These are phyloP conservation scores for Aspergillus uvarum DNA, from an alignment of 2,329 filamentous ascomycete genomes.

Conservation along the genomic window DNA sequence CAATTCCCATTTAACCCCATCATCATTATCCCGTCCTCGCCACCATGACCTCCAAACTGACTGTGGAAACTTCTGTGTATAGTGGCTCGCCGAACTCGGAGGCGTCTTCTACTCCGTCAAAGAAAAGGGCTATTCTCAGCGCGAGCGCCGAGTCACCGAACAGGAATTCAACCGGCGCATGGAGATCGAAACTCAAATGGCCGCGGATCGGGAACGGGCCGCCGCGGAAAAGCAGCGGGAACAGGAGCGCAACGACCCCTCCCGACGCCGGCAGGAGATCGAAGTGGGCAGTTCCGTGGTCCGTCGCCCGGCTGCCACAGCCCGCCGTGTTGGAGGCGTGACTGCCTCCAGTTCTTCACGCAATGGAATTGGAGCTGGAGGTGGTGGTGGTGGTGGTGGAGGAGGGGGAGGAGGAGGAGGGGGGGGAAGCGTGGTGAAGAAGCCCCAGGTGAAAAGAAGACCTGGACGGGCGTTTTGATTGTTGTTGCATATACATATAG, in stretches of 20 bases:
- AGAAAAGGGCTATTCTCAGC: constrained; percentile 90
- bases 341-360: constrained; percentile 30
- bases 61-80: neutral
- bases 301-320: constrained; percentile 32
- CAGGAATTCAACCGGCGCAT: constrained; percentile 89
- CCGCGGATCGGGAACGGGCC: constrained; percentile 70
- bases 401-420: constrained; percentile 21
- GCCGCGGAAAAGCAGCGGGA: constrained; percentile 42
- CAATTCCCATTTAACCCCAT: neutral
- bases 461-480: constrained; percentile 37
- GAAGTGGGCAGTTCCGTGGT: constrained; percentile 38
- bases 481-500: constrained; percentile 2
- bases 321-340: constrained; percentile 31
- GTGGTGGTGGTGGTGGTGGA: too few species aligned
- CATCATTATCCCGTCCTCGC: neutral
- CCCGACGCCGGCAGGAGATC: constrained; percentile 36
- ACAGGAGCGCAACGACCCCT: constrained; percentile 35
- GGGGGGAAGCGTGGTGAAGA: constrained; percentile 42
- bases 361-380: constrained; percentile 15
- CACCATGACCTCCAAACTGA: neutral
- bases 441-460: constrained; percentile 35
- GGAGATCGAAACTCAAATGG: constrained; percentile 92
- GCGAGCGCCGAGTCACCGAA: constrained; percentile 83
- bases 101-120: constrained; percentile 97
- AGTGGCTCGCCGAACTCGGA: constrained; percentile 91